Evolutionary conservation across 176 grass and related monocot species (phyloP).

Genomic region (Oryza meridionalis): DNA sequence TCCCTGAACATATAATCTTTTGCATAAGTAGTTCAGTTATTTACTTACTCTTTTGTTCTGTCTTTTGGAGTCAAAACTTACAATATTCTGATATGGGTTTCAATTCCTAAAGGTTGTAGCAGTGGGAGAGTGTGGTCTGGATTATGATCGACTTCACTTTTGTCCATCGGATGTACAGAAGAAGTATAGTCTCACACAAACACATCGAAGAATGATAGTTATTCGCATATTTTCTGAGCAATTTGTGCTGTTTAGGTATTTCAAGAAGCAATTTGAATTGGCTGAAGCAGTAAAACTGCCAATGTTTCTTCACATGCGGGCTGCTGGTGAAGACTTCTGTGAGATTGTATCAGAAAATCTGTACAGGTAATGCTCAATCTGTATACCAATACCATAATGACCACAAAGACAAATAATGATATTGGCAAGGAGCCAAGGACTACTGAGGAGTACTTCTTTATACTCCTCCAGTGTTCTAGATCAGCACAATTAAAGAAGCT

Average conservation of each 20-base stretch:
- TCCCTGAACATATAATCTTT: conserved; percentile 4
- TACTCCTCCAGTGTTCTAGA: not conserved
- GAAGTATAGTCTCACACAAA: conserved; percentile 53
- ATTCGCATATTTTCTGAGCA: conserved; percentile 21
- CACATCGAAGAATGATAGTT: not conserved
- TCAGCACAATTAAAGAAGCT: conserved; percentile 1
- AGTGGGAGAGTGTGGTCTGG: conserved; percentile 93
- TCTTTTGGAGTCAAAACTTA: not conserved
- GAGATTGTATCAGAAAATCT: conserved; percentile 72
- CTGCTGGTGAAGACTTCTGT: conserved; percentile 93
- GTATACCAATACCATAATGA: not conserved
- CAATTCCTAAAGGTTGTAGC: conserved; percentile 77
- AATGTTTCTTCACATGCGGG: conserved; percentile 98
- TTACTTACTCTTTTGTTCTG: not conserved
- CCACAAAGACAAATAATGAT: not conserved
- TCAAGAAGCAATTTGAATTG: conserved; percentile 93
- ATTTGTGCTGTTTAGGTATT: conserved; percentile 64
- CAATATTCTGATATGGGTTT: not conserved
- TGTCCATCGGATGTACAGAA: conserved; percentile 83
- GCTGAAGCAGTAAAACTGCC: conserved; percentile 85
- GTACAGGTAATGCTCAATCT: conserved; percentile 57
- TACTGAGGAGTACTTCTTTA: conserved; percentile 10
- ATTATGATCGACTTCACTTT: conserved; percentile 97
- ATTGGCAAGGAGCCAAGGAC: not conserved
- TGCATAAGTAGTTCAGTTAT: conserved; percentile 11